Base-by-base conservation (phyloP, 179 eudicot species). In the Dionaea muscipula region DNA sequence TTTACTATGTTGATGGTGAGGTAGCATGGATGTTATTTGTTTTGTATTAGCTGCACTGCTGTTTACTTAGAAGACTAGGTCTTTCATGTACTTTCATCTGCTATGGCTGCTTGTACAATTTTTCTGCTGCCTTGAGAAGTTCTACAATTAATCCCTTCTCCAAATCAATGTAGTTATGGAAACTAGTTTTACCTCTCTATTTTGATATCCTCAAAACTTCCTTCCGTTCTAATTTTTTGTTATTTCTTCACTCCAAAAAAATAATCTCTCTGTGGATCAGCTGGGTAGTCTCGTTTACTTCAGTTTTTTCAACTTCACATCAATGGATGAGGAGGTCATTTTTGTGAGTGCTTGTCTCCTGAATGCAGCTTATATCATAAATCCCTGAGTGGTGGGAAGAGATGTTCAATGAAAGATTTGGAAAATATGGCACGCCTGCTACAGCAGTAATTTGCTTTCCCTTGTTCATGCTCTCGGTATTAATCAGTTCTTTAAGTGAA, bases 401-500 rank as follows among this genome's bases (percentile, higher is more conserved):
- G 83, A 74, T 80, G 76, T 80, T 77, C 78, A 78, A 60, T 90
- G 81, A 83, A 76, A 74, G 86, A 82, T 80, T 78, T 79, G 84
- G 88, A 77, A 80, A 73, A 62, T 84, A 73, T 83, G 84, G 75
- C 75, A 75, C 67, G 86, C 84, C 93, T 82, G 93, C 84, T 82
- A 71, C 86, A 79, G 82, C 86, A 82, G 83, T 90, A 79, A 62
- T 91, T 82, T 78, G 72, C 75, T 78, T 91, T 84, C 76, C 59
- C 74, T 78, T 80, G 83, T 84, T 84, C 87, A 91, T 84, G 88
- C 90, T 75, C 85, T 77, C 60, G 94, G 79, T 93, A 70, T 93
- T 93, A 88, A 93, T 78, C 78, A 70, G 88, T 87, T 82, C 80
- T 93, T 85, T 93, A 82, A 93, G 99, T 93, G 88, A 84, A 72